Percentiles rank a stretch among this genome's conserved stretches.
Evolutionary conservation across 805 yeast species (phyloP).

Genomic region (Sugiyamaella floridensis): DNA sequence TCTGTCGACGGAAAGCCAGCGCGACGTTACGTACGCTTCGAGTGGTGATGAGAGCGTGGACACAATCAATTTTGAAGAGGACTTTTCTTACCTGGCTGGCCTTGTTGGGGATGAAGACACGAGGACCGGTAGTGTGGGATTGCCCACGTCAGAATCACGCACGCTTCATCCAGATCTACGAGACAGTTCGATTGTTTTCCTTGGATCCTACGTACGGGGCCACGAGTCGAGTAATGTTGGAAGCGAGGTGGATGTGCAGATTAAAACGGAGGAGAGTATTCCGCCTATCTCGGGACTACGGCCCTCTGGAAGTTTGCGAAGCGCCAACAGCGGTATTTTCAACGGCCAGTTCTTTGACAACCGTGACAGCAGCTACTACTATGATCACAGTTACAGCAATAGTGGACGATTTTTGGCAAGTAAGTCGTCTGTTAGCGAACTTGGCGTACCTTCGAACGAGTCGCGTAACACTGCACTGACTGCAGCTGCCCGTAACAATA

Average conservation of each 20-base stretch:
- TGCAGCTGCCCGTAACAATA: background rate
- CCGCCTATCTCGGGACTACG: constrained; percentile 1
- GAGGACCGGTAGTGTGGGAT: constrained; percentile 6
- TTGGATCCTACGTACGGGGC: constrained; percentile 25
- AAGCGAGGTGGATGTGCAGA: background rate
- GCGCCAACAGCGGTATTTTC: background rate
- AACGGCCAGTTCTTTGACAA: background rate
- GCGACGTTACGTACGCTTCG: background rate
- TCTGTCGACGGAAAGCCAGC: background rate
- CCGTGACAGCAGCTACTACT: background rate
- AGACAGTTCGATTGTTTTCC: constrained; percentile 28
- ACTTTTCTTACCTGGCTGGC: constrained; percentile 30
- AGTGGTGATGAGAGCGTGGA: constrained; percentile 6
- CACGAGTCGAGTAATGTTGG: constrained; percentile 5
- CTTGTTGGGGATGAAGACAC: constrained; percentile 26
- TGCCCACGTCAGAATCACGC: constrained; percentile 2
- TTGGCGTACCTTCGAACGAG: constrained; percentile 4
- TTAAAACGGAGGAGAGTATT: constrained; percentile 6
- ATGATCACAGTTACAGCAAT: background rate
- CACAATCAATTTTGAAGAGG: constrained; percentile 23
- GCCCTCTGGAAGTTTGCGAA: background rate
- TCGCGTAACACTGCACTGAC: background rate
- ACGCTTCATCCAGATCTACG: constrained; percentile 28
- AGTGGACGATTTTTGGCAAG: background rate
- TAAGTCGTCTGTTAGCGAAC: constrained; percentile 5